Evolutionary conservation across 768 basidiomycete genomes (phyloP).

Genomic region (Leucosporidium scottii): DNA sequence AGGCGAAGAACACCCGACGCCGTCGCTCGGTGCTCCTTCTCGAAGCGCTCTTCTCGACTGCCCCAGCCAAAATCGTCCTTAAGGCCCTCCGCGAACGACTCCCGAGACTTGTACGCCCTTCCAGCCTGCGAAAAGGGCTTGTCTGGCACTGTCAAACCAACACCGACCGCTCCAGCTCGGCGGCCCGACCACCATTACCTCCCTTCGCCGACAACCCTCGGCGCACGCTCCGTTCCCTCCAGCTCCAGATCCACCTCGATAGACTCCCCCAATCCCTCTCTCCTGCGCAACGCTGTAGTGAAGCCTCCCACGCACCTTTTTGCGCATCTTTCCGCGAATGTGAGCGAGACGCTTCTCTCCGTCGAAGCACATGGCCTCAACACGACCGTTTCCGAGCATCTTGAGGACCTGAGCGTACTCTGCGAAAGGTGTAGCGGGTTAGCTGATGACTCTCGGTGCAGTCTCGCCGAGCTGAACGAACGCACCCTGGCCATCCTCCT

Average conservation of each 20-base stretch:
- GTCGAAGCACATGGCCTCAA: constrained; percentile 96
- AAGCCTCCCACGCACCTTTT: constrained; percentile 64
- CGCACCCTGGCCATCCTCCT: constrained; percentile 84
- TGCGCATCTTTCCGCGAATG: constrained; percentile 98
- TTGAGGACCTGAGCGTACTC: constrained; percentile 97
- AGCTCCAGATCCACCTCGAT: background rate
- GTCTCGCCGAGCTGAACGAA: constrained; percentile 2
- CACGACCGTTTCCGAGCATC: constrained; percentile 95
- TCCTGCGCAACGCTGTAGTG: background rate
- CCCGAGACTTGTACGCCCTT: too few relatives aligned
- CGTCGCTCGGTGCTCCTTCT: too few relatives aligned
- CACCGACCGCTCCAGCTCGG: background rate
- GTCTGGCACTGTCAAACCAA: too few relatives aligned
- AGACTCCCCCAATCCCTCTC: too few relatives aligned
- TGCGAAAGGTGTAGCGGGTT: constrained; percentile 27
- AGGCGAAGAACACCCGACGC: too few relatives aligned
- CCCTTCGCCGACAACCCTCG: background rate
- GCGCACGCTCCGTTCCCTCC: background rate
- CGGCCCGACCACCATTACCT: background rate
- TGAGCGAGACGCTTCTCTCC: constrained; percentile 96
- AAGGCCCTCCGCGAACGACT: too few relatives aligned
- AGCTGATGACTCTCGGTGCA: background rate
- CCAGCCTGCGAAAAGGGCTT: too few relatives aligned
- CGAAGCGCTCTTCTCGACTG: too few relatives aligned
- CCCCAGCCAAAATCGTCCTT: too few relatives aligned